These are phyloP conservation scores for Protomyces macrosporus DNA, from an alignment of 1,139 yeast species.

Conservation along the genomic window DNA sequence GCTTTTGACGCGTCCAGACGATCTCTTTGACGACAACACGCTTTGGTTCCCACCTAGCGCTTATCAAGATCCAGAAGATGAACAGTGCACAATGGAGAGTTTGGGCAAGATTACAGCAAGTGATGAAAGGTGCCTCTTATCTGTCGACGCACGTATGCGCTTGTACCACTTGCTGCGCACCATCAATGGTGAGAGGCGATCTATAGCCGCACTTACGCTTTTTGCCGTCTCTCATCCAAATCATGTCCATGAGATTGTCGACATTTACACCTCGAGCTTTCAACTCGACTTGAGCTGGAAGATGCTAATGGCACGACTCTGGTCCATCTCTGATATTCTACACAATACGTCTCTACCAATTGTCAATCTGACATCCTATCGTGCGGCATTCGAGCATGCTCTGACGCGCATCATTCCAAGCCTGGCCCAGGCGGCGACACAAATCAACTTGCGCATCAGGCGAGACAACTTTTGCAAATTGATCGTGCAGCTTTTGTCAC, in stretches of 20 bases:
- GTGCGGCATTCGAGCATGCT: slow-evolving; percentile 26
- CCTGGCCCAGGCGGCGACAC: slow-evolving; percentile 21
- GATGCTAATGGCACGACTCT: slow-evolving; percentile 34
- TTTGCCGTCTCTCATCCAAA: slow-evolving; percentile 36
- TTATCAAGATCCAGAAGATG: background rate
- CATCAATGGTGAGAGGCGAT: slow-evolving; percentile 31
- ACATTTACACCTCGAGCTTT: slow-evolving; percentile 33
- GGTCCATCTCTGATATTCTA: slow-evolving; percentile 36
- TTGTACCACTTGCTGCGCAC: slow-evolving; percentile 26
- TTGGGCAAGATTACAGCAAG: background rate
- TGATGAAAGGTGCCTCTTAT: background rate
- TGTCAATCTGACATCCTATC: slow-evolving; percentile 32
- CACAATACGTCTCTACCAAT: slow-evolving; percentile 34
- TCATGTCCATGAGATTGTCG: slow-evolving; percentile 33
- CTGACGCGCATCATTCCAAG: slow-evolving; percentile 26
- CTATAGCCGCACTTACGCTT: slow-evolving; percentile 37
- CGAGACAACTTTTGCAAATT: slow-evolving; percentile 29
- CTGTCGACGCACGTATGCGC: background rate
- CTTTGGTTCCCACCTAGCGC: background rate
- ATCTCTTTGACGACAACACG: background rate
- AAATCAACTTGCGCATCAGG: slow-evolving; percentile 31
- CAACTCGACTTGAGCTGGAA: slow-evolving; percentile 28
- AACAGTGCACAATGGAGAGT: background rate
- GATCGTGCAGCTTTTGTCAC: slow-evolving; percentile 31
- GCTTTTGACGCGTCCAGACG: background rate